phyloP scores from a whole-genome alignment of 495 filamentous ascomycete species.

The Trypethelium eluteriae region DNA sequence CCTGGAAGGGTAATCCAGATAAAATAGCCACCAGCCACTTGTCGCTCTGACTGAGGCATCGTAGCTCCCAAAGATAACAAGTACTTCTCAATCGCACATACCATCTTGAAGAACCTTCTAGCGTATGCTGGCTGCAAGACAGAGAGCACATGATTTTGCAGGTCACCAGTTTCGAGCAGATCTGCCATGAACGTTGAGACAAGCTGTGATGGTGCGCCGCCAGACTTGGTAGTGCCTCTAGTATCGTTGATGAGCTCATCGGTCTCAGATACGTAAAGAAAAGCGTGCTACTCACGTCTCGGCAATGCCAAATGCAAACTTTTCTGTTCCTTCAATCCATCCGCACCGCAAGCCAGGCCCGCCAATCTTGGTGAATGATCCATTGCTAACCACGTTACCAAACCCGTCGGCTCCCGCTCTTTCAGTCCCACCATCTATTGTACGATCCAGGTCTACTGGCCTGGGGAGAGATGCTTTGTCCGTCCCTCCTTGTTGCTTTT shows the following conservation, averaged over 20 bases:
- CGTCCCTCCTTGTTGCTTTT: conserved; percentile 16
- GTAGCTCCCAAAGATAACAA: conserved; percentile 54
- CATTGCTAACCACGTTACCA: conserved; percentile 73
- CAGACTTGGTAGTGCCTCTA: conserved; percentile 41
- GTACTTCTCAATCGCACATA: conserved; percentile 46
- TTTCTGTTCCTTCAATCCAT: conserved; percentile 68
- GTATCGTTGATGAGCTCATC: conserved; percentile 1
- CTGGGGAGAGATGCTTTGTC: conserved; percentile 53
- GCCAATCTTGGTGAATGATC: conserved; percentile 76
- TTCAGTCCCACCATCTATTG: conserved; percentile 46
- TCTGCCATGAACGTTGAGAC: conserved; percentile 57
- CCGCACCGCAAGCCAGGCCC: conserved; percentile 71
- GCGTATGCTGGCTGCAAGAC: conserved; percentile 49
- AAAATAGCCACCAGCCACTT: conserved; percentile 66
- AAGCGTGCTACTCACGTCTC: conserved; percentile 47
- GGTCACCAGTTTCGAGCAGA: conserved; percentile 46
- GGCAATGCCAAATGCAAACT: conserved; percentile 57
- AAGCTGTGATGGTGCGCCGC: conserved; percentile 69
- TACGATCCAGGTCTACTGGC: conserved; percentile 67
- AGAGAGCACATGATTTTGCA: conserved; percentile 40
- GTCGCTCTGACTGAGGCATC: conserved; percentile 35
- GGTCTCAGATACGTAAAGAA: neutral
- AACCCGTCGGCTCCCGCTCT: conserved; percentile 44
- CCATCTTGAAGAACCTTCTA: conserved; percentile 46
- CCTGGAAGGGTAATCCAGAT: conserved; percentile 63